These are phyloP conservation scores for Neonectria magnoliae DNA, from an alignment of 2,329 filamentous ascomycete species.

Conservation along the genomic window DNA sequence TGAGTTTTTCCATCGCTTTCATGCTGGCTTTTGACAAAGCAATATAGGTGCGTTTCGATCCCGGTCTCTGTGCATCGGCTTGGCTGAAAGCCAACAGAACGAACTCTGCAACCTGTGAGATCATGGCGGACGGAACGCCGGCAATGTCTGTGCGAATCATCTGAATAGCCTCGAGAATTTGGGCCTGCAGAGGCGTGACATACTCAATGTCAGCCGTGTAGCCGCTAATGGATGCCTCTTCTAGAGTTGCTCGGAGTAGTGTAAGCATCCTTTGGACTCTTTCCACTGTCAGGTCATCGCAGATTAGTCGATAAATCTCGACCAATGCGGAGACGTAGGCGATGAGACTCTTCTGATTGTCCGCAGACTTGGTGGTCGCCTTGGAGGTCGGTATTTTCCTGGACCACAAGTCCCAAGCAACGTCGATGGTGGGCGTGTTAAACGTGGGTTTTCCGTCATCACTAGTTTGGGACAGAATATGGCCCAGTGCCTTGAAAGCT, in stretches of 20 bases:
- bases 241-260: constrained; percentile 76
- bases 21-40: constrained; percentile 89
- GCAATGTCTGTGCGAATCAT: constrained; percentile 73
- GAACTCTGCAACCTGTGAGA: constrained; percentile 76
- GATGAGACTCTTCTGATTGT: constrained; percentile 84
- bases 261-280: constrained; percentile 74
- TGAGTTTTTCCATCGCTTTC: constrained; percentile 70
- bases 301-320: constrained; percentile 81
- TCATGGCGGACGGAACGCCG: constrained; percentile 73
- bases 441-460: constrained; percentile 56
- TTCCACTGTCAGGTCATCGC: constrained; percentile 68
- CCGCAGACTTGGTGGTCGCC: constrained; percentile 52
- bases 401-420: constrained; percentile 77
- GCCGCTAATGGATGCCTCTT: constrained; percentile 72
- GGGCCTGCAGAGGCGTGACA: constrained; percentile 76
- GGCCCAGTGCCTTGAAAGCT: constrained; percentile 72
- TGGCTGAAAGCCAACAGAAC: constrained; percentile 73
- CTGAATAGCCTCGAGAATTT: constrained; percentile 74
- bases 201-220: constrained; percentile 80
- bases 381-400: constrained; percentile 67
- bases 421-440: constrained; percentile 63
- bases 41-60: constrained; percentile 79
- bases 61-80: constrained; percentile 47
- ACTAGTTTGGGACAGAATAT: constrained; percentile 66
- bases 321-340: constrained; percentile 83